These are phyloP conservation scores for Fibroporia radiculosa DNA, from an alignment of 768 basidiomycete species.

Conservation along the genomic window DNA sequence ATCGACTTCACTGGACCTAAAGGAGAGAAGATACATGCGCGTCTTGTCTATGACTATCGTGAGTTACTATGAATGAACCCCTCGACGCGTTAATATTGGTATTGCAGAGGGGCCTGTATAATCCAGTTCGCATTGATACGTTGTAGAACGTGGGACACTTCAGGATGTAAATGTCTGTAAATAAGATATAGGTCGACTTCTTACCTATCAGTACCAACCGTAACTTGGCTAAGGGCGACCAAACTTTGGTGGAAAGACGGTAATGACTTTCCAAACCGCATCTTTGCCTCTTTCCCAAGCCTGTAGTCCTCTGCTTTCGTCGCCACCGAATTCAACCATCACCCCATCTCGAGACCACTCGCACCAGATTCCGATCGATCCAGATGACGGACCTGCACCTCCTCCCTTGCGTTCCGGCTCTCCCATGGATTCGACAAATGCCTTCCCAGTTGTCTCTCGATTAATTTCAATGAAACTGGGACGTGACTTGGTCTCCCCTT, in stretches of 20 bases:
- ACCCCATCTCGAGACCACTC: conserved; percentile 81
- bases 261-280: conserved; percentile 70
- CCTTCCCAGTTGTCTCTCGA: conserved; percentile 57
- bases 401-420: conserved; percentile 92
- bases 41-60: conserved; percentile 66
- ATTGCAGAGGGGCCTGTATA: conserved; percentile 11
- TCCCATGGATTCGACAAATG: conserved; percentile 67
- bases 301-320: conserved; percentile 67
- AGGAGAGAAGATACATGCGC: conserved; percentile 47
- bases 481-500: conserved; percentile 22
- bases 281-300: conserved; percentile 87
- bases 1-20: conserved; percentile 56
- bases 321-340: conserved; percentile 83
- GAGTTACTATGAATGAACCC: conserved; percentile 21
- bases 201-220: neutral
- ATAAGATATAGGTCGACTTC: neutral
- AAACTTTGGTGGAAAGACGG: conserved; percentile 42
- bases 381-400: conserved; percentile 74
- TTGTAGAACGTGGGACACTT: neutral
- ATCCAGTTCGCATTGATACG: conserved; percentile 25
- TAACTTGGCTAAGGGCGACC: conserved; percentile 30
- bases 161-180: neutral
- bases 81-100: neutral
- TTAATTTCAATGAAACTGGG: conserved; percentile 36
- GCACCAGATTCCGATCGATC: conserved; percentile 88